phyloP scores from a whole-genome alignment of 768 basidiomycete species.

The Pisolithus albus region DNA sequence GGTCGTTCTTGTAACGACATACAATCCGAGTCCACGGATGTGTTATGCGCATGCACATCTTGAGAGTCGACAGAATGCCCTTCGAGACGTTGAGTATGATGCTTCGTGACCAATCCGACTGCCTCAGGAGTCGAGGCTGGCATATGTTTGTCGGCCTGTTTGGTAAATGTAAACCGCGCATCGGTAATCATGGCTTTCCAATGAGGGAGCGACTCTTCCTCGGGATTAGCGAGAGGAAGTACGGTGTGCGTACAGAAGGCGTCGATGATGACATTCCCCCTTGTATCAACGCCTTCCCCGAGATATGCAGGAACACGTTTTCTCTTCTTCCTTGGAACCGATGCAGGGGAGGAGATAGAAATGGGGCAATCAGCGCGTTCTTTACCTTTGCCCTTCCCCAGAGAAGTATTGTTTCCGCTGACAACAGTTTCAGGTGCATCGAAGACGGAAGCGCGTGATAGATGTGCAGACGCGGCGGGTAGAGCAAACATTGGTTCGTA shows the following conservation, averaged over 20 bases:
- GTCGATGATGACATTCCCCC: conserved; percentile 5
- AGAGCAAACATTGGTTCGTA: conserved; percentile 9
- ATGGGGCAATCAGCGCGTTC: conserved; percentile 8
- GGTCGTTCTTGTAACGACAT: conserved; percentile 7
- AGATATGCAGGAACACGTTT: neutral
- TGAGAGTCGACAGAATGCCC: conserved; percentile 2
- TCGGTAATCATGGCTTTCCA: conserved; percentile 12
- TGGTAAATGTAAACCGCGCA: conserved; percentile 19
- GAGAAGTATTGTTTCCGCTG: neutral
- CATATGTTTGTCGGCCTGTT: conserved; percentile 12
- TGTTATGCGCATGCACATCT: neutral
- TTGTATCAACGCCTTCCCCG: neutral
- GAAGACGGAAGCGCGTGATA: neutral
- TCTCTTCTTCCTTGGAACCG: neutral
- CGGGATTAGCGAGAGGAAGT: conserved; percentile 13
- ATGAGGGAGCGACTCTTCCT: conserved; percentile 13
- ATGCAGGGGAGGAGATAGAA: neutral
- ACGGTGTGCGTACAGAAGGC: conserved; percentile 1
- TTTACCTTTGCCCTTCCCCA: conserved; percentile 16
- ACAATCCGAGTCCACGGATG: conserved; percentile 5
- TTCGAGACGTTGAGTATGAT: neutral
- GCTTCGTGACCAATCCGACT: conserved; percentile 3
- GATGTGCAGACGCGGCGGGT: neutral
- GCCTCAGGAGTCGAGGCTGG: conserved; percentile 8
- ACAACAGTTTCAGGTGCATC: neutral